phyloP scores from a whole-genome alignment of 73 alveolate species.

The Paramecium sexaurelia region DNA sequence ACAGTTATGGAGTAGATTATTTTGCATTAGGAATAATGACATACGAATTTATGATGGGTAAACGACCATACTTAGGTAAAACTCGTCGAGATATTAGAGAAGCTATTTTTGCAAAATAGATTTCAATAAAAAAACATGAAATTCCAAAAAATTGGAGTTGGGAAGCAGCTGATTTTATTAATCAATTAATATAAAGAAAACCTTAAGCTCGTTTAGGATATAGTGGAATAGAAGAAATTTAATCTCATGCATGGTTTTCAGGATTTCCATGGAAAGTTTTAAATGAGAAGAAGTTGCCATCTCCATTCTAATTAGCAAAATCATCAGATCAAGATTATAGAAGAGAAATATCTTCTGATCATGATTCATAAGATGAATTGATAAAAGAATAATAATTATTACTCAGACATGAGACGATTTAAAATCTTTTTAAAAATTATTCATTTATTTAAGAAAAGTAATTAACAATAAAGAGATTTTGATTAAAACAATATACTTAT shows the following conservation, averaged over 20 bases:
- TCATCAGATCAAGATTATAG: neutral
- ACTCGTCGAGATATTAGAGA: constrained; percentile 80
- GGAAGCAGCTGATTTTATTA: constrained; percentile 93
- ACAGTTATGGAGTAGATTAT: constrained; percentile 82
- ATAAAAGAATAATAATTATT: neutral
- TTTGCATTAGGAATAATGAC: constrained; percentile 84
- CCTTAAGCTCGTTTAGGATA: constrained; percentile 90
- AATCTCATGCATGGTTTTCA: constrained; percentile 93
- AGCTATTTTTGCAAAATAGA: constrained; percentile 84
- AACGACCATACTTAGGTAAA: constrained; percentile 88
- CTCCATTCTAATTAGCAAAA: constrained; percentile 75
- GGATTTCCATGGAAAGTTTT: constrained; percentile 88
- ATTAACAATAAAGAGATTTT: constrained; percentile 8
- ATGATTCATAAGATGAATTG: constrained; percentile 52
- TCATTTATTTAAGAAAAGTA: neutral
- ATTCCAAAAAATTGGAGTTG: constrained; percentile 89
- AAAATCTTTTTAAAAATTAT: constrained; percentile 19
- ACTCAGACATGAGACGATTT: neutral
- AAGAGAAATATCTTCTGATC: constrained; percentile 33
- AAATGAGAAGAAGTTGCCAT: constrained; percentile 73
- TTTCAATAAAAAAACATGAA: constrained; percentile 76
- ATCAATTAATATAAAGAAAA: constrained; percentile 83
- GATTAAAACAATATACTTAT: neutral
- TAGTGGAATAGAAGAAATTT: constrained; percentile 89
- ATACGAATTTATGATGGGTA: constrained; percentile 85